Conservation (phyloP, 2,329 filamentous ascomycete genomes). For the Colletotrichum echinochloae region DNA sequence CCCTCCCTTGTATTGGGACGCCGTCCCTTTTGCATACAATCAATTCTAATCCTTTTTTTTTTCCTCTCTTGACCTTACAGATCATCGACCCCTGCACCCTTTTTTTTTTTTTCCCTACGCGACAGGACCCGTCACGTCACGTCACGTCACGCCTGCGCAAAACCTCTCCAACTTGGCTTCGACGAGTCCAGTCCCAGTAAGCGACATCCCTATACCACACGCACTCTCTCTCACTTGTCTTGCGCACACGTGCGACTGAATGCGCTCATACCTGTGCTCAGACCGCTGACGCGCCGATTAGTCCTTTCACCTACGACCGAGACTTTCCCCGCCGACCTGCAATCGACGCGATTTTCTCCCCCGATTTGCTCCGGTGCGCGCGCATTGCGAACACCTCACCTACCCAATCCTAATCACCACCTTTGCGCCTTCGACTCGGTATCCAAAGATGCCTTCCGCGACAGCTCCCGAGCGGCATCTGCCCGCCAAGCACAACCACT, state of each 20-base stretch:
- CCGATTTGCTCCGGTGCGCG: slow-evolving; percentile 12
- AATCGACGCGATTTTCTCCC: slow-evolving; percentile 15
- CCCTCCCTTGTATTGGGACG: slow-evolving; percentile 19
- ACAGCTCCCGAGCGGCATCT: slow-evolving; percentile 61
- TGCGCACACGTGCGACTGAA: slow-evolving; percentile 7
- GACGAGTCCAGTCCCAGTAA: slow-evolving; percentile 27
- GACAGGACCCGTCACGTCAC: slow-evolving; percentile 28
- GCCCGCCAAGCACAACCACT: slow-evolving; percentile 72
- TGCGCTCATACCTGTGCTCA: slow-evolving; percentile 17
- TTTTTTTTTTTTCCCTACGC: slow-evolving; percentile 33
- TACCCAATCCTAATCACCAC: slow-evolving; percentile 24
- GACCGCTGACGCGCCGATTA: slow-evolving; percentile 37
- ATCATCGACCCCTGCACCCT: slow-evolving; percentile 8
- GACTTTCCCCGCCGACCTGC: not conserved
- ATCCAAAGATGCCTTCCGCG: slow-evolving; percentile 43
- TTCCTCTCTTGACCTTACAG: slow-evolving; percentile 20
- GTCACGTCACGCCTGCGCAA: slow-evolving; percentile 28
- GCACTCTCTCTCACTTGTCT: not conserved
- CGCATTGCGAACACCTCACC: slow-evolving; percentile 14
- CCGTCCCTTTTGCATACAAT: slow-evolving; percentile 24
- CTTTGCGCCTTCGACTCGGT: slow-evolving; percentile 15
- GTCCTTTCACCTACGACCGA: slow-evolving; percentile 19
- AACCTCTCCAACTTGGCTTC: slow-evolving; percentile 10
- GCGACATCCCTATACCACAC: not conserved
- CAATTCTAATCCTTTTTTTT: slow-evolving; percentile 33